phyloP scores from a whole-genome alignment of 768 basidiomycete genomes.

The Goffeauzyma gilvescens region DNA sequence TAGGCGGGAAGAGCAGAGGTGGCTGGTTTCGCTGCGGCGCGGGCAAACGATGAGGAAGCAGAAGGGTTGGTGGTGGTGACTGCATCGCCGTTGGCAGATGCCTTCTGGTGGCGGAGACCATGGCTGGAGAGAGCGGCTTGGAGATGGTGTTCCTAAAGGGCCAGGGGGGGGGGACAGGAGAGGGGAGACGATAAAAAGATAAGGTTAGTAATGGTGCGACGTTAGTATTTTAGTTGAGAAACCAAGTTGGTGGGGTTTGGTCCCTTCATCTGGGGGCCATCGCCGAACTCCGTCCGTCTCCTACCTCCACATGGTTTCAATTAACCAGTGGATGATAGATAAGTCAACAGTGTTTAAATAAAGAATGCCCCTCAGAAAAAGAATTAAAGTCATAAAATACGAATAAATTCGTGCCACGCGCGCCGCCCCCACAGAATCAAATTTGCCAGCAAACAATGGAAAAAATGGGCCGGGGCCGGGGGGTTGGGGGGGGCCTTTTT shows the following conservation, averaged over 20 bases:
- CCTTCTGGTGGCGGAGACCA: too few species aligned
- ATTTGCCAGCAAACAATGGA: too few species aligned
- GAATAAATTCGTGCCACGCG: too few species aligned
- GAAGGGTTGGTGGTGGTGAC: slow-evolving; percentile 24
- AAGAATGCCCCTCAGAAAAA: too few species aligned
- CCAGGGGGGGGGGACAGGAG: background rate
- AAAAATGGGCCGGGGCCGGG: too few species aligned
- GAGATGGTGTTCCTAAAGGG: slow-evolving; percentile 34
- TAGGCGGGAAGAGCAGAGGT: slow-evolving; percentile 31
- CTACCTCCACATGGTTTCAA: too few species aligned
- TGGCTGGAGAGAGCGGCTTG: slow-evolving; percentile 33
- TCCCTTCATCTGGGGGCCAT: background rate
- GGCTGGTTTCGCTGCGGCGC: slow-evolving; percentile 14
- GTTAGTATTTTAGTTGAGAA: background rate
- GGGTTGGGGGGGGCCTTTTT: background rate
- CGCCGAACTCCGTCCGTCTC: too few species aligned
- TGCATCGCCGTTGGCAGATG: too few species aligned
- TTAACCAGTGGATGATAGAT: background rate
- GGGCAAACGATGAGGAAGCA: slow-evolving; percentile 12
- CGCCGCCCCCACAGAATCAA: too few species aligned
- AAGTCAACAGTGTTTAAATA: too few species aligned
- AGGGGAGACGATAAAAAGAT: background rate
- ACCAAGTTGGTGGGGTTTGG: background rate
- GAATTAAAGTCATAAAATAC: too few species aligned
- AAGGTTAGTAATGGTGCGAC: background rate